Conservation (phyloP, 169 alveolate species). For the Cryptosporidium ubiquitum region DNA sequence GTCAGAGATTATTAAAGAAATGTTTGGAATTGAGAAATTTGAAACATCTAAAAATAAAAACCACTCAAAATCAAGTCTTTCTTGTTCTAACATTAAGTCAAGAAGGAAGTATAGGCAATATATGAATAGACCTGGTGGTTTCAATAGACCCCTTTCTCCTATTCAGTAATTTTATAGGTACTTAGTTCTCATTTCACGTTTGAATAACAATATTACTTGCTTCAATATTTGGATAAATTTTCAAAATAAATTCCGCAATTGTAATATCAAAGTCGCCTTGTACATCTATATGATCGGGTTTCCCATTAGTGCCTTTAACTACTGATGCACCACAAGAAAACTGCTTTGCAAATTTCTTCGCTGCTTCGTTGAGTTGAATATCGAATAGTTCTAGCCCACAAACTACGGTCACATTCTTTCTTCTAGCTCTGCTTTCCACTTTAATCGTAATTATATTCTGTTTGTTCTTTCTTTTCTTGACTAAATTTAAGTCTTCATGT, state of each 20-base stretch:
- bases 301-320: conserved; percentile 85
- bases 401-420: conserved; percentile 86
- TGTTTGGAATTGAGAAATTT: conserved; percentile 86
- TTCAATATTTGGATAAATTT: conserved; percentile 47
- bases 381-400: conserved; percentile 86
- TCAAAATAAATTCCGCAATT: conserved; percentile 64
- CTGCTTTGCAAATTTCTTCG: conserved; percentile 86
- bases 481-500: conserved; percentile 1
- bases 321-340: conserved; percentile 90
- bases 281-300: conserved; percentile 78
- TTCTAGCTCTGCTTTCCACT: conserved; percentile 83
- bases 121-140: conserved; percentile 94
- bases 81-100: conserved; percentile 87
- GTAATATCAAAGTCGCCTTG: conserved; percentile 70
- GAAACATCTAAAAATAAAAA: conserved; percentile 83
- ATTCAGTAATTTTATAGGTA: background rate
- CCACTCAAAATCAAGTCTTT: conserved; percentile 84
- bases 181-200: background rate
- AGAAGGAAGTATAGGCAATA: conserved; percentile 91
- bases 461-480: conserved; percentile 5
- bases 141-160: conserved; percentile 92
- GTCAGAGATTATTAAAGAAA: conserved; percentile 64
- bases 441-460: conserved; percentile 81
- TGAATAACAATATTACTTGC: conserved; percentile 31
- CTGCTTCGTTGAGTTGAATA: conserved; percentile 85